Evolutionary conservation across 495 filamentous ascomycete genomes (phyloP), one percentile per base, ranked within the genome.

Genomic region (Neurospora africana): DNA sequence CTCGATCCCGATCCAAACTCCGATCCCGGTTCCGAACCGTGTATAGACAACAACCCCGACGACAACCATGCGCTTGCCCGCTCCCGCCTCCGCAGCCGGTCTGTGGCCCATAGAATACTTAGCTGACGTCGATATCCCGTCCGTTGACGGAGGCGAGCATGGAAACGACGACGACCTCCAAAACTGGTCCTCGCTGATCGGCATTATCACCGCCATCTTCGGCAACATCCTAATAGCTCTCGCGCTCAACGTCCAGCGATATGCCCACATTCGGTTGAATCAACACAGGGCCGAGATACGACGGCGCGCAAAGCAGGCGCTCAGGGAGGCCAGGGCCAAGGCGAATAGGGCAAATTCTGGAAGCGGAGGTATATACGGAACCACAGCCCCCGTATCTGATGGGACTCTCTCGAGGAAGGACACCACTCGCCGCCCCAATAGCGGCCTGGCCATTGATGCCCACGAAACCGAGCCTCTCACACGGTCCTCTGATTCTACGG

Each of bases 201-300:
- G 95, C 76, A 98, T 99, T 76, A 80, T 94, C 67, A 94, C 94
- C 1, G 95, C 95, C 44, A 93, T 99, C 78, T 84, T 88, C 68
- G 95, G 95, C 40, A 98, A 98, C 79, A 85, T 97, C 40, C 84
- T 99, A 70, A 98, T 99, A 43, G 96, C 94, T 5, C 86, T 98
- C 70, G 95, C 95, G 17, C 91, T 99, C 71, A 99, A 99, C 75
- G 93, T 95, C 67, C 95, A 98, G 80, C 92, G 96, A 69, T 98
- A 98, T 79, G 94, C 94, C 21, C 95, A 99, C 78, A 92, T 95
- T 71, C 87, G 91, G 43, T 86, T 98, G 69, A 82, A 86, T 69
- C 78, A 83, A 39, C 79, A 80, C 68, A 79, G 78, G 19, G 68
- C 76, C 23, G 77, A 80, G 67, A 74, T 78, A 23, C 75, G 80